These are phyloP conservation scores for Loxodes magnus DNA, from an alignment of 73 alveolate species.

Conservation along the genomic window DNA sequence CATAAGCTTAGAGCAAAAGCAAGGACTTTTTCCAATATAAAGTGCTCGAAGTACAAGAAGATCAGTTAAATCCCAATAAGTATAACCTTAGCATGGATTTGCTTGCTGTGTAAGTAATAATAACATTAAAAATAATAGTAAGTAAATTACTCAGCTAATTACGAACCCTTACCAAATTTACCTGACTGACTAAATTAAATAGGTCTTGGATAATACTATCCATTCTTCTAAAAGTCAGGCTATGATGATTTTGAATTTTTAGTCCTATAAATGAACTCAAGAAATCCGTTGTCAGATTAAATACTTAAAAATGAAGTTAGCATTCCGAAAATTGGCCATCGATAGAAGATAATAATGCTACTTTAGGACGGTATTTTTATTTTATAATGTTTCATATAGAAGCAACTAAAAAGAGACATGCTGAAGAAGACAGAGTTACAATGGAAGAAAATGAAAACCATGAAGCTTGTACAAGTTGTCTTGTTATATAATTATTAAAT, in stretches of 20 bases:
- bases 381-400: too few relatives aligned
- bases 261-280: not conserved
- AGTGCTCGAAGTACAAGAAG: slow-evolving; percentile 1
- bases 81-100: not conserved
- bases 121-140: not conserved
- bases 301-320: slow-evolving; percentile 1
- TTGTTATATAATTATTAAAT: too few relatives aligned
- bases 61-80: not conserved
- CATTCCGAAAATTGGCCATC: not conserved
- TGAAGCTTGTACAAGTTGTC: too few relatives aligned
- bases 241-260: slow-evolving; percentile 2
- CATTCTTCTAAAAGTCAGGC: slow-evolving; percentile 3
- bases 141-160: too few relatives aligned
- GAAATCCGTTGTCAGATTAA: not conserved
- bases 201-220: not conserved
- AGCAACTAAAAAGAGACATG: too few relatives aligned
- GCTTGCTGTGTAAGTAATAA: not conserved
- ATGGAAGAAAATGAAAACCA: too few relatives aligned
- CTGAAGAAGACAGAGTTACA: too few relatives aligned
- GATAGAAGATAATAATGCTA: not conserved
- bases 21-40: slow-evolving; percentile 16
- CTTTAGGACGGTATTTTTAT: slow-evolving; percentile 1
- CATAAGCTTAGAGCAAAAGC: slow-evolving; percentile 41
- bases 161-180: not conserved
- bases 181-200: slow-evolving; percentile 6